phyloP scores from a whole-genome alignment of 768 basidiomycete species.

The Trametes meyenii region DNA sequence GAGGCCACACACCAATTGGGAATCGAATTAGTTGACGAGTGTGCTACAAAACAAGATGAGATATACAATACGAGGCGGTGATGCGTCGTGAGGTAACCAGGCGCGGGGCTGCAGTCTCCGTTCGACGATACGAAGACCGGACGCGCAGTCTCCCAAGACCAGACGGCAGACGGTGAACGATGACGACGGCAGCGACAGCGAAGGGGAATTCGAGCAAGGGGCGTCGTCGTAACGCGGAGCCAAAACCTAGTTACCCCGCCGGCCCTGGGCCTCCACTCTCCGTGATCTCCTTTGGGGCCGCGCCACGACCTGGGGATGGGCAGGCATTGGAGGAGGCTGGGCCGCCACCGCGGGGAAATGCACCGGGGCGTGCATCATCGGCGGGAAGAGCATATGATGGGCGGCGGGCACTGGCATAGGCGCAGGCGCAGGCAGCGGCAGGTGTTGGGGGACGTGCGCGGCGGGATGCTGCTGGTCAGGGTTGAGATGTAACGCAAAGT shows the following conservation, averaged over 20 bases:
- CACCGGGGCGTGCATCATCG: not conserved
- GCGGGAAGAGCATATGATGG: not conserved
- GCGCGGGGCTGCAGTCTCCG: not conserved
- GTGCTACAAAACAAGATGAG: not conserved
- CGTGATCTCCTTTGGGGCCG: not conserved
- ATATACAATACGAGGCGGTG: not conserved
- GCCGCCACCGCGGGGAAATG: not conserved
- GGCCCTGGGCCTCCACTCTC: not conserved
- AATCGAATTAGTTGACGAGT: not conserved
- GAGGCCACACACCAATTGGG: no score
- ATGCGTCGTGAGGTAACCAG: not conserved
- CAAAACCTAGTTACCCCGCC: not conserved
- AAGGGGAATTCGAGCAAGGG: not conserved
- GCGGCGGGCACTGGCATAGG: not conserved
- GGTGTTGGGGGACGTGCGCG: constrained; percentile 17
- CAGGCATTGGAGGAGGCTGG: not conserved
- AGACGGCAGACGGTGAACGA: no score
- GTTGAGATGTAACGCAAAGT: constrained; percentile 8
- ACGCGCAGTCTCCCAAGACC: not conserved
- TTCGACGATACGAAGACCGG: not conserved
- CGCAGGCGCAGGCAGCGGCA: not conserved
- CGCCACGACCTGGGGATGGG: not conserved
- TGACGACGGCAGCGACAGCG: no score
- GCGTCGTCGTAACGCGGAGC: not conserved
- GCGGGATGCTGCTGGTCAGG: constrained; percentile 8